Evolutionary conservation across 2,329 filamentous ascomycete genomes (phyloP).

Genomic region (Xylaria hypoxylon): DNA sequence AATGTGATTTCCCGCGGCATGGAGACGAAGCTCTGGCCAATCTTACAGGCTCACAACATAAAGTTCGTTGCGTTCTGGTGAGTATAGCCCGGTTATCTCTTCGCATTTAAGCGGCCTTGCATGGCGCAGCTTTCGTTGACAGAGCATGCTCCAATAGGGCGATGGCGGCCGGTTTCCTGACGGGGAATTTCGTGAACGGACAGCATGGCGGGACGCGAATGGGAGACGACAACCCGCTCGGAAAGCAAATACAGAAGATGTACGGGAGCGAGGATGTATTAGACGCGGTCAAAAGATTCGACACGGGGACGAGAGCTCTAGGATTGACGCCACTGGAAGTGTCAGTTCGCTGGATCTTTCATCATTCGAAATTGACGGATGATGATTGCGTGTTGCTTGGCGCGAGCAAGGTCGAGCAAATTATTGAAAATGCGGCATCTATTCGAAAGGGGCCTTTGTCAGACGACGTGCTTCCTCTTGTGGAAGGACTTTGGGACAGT

Average conservation of each 20-base stretch:
- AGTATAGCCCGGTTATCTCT: conserved; percentile 8
- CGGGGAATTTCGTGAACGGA: conserved; percentile 48
- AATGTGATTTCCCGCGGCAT: conserved; percentile 52
- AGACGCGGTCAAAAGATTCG: conserved; percentile 50
- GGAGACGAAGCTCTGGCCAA: conserved; percentile 53
- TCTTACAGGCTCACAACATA: conserved; percentile 50
- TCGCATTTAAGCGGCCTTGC: not conserved
- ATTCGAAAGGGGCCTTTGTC: conserved; percentile 51
- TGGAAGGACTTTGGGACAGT: conserved; percentile 44
- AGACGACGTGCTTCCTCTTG: conserved; percentile 38
- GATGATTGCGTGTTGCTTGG: conserved; percentile 52
- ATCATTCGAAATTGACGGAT: conserved; percentile 48
- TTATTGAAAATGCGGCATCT: conserved; percentile 49
- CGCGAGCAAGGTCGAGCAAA: conserved; percentile 50
- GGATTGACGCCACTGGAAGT: conserved; percentile 51
- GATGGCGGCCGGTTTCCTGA: conserved; percentile 51
- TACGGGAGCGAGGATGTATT: conserved; percentile 49
- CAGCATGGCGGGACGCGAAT: conserved; percentile 48
- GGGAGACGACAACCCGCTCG: conserved; percentile 41
- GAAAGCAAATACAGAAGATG: conserved; percentile 40
- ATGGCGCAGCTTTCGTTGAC: conserved; percentile 6
- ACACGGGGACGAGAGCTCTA: conserved; percentile 43
- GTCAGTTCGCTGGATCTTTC: conserved; percentile 52
- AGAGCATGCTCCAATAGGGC: conserved; percentile 16
- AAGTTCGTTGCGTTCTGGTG: conserved; percentile 40